Base-by-base conservation (phyloP, 495 filamentous ascomycete species). In the Podospora australis region DNA sequence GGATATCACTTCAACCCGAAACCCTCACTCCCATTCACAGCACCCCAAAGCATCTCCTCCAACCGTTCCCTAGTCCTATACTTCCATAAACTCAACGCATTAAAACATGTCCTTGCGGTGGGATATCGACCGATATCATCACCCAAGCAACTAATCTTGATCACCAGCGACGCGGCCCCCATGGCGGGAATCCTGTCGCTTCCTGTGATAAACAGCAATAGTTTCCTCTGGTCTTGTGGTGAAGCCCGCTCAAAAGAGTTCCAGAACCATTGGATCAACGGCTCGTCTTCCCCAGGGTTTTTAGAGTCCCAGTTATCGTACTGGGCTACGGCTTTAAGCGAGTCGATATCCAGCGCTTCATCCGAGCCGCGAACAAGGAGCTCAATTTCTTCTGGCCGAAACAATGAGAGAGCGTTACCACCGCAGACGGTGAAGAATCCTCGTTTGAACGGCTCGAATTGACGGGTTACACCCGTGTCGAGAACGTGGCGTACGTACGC, bases 1-100 rank as follows among this genome's bases (percentile, higher is more conserved):
- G n/a, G n/a, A n/a, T n/a, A n/a, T n/a, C n/a, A 96, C 67, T 91
- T 96, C 68, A 96, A 70, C 30, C 91, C 91, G 77, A 96, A 96
- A 36, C 90, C 90, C 63, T 95, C 89, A 56, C 91, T 94, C 64
- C 91, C 90, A 52, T 78, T 69, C 32, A 96, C 89, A 10, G 90
- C 90, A 57, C 79, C 77, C 88, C 90, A 96, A 20, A 96, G 71
- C 74, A 81, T 80, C 46, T 55, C 66, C 67, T 85, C 85, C 41
- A 96, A 58, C 55, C 78, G 80, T 59, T 80, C 75, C 49, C 70
- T 78, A 2, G 72, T 78, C 42, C 59, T 54, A 65, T 90, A 95
- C 49, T 82, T 76, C 69, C 83, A 90, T 48, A 96, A 64, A 8
- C 81, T 80, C 47, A 96, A 64, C 56, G 80, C 78, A 68, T 96